Percentiles rank a stretch among this genome's conserved stretches.
Evolutionary conservation across 306 rosid genomes (phyloP).

Genomic region (Casuarina cunninghamiana): DNA sequence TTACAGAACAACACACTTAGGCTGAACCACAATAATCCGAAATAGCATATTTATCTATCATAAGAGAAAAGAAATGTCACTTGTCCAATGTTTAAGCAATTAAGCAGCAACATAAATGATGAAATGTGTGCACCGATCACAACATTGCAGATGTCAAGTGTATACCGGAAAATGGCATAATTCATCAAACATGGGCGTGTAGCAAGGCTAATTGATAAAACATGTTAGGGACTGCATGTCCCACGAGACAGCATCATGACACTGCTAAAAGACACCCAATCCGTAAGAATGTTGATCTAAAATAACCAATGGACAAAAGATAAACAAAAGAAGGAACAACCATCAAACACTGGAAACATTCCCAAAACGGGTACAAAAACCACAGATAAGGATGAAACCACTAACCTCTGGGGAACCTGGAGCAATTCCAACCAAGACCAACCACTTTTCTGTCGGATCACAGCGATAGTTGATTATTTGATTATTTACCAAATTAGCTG

Average conservation of each 20-base stretch:
- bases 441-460: slow-evolving; percentile 77
- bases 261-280: slow-evolving; percentile 8
- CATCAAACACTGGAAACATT: not conserved
- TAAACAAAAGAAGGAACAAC: slow-evolving; percentile 16
- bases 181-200: not conserved
- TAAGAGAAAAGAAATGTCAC: not conserved
- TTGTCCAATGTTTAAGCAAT: not conserved
- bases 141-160: not conserved
- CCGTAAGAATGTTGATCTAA: not conserved
- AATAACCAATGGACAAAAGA: slow-evolving; percentile 1
- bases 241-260: not conserved
- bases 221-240: slow-evolving; percentile 9
- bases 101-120: not conserved
- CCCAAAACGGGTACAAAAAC: slow-evolving; percentile 3
- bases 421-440: slow-evolving; percentile 79
- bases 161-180: not conserved
- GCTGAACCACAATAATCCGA: not conserved
- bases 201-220: not conserved
- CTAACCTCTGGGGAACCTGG: slow-evolving; percentile 76
- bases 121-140: not conserved
- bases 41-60: not conserved
- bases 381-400: slow-evolving; percentile 22
- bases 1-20: not conserved
- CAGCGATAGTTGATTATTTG: slow-evolving; percentile 83
- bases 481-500: slow-evolving; percentile 66